phyloP scores from a whole-genome alignment of 225 moss, liverwort and hornwort species.

The Climacium dendroides region DNA sequence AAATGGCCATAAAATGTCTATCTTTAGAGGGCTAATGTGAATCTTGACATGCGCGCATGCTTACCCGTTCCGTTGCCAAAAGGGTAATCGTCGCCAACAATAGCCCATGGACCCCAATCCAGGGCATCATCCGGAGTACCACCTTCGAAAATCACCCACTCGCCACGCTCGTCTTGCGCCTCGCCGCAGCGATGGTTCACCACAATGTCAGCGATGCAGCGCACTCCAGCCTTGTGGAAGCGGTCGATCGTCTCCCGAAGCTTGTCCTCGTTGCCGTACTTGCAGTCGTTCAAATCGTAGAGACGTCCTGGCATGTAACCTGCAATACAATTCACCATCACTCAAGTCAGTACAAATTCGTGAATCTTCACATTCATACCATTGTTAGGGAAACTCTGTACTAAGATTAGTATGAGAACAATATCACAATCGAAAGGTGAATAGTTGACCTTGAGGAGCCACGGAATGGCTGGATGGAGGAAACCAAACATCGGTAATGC shows the following conservation, averaged over 20 bases:
- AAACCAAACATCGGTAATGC: conserved; percentile 75
- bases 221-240: conserved; percentile 39
- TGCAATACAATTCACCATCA: background rate
- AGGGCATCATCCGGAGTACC: conserved; percentile 74
- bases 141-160: conserved; percentile 81
- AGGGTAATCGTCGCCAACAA: conserved; percentile 46
- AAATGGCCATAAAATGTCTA: too few species aligned
- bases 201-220: conserved; percentile 70
- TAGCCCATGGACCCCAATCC: conserved; percentile 89
- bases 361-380: background rate
- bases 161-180: conserved; percentile 52
- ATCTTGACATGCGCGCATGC: background rate
- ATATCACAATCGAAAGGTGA: background rate
- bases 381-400: background rate
- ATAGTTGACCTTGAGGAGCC: conserved; percentile 38
- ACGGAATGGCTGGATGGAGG: conserved; percentile 77
- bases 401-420: background rate
- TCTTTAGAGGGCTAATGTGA: background rate
- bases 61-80: conserved; percentile 57
- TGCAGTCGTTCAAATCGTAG: conserved; percentile 65
- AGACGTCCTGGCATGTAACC: conserved; percentile 87
- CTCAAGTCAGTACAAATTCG: background rate
- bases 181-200: conserved; percentile 65
- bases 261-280: conserved; percentile 68
- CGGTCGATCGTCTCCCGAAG: conserved; percentile 47